Conservation (phyloP, 2,329 filamentous ascomycete genomes). For the Seiridium unicorne region DNA sequence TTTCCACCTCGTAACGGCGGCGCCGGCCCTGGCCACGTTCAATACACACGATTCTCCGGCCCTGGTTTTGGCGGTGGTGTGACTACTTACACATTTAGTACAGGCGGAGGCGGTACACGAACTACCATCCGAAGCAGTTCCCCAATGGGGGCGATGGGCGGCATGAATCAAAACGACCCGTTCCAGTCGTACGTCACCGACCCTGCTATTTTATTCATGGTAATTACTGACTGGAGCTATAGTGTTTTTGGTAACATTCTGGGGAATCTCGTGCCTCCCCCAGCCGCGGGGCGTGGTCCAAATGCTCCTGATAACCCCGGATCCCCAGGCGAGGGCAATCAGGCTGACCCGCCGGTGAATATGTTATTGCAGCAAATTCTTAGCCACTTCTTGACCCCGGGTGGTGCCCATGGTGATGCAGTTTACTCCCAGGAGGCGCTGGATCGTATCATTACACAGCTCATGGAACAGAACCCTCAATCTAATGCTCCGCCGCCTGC, state of each 20-base stretch:
- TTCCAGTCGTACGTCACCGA: conserved; percentile 47
- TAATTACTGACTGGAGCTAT: conserved; percentile 28
- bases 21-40: conserved; percentile 18
- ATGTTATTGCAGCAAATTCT: conserved; percentile 52
- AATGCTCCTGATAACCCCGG: conserved; percentile 12
- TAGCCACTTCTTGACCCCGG: conserved; percentile 48
- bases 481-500: conserved; percentile 83
- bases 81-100: conserved; percentile 46
- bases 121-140: conserved; percentile 2
- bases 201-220: conserved; percentile 10
- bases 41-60: conserved; percentile 32
- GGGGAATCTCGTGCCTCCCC: conserved; percentile 34
- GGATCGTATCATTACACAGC: conserved; percentile 80
- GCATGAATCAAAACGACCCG: conserved; percentile 24
- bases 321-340: conserved; percentile 17
- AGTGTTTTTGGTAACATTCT: conserved; percentile 49
- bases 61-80: conserved; percentile 36
- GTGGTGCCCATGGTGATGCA: conserved; percentile 67
- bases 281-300: conserved; percentile 19
- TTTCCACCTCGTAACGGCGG: conserved; percentile 14
- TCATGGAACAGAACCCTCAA: conserved; percentile 80
- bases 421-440: conserved; percentile 90
- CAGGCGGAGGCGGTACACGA: conserved; percentile 33
- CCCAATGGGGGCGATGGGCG: conserved; percentile 1
- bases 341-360: conserved; percentile 25